Percentiles rank a stretch among this genome's conserved stretches.
These are phyloP conservation scores for Poa annua DNA, from an alignment of 176 grass and related monocot genomes.

Conservation along the genomic window DNA sequence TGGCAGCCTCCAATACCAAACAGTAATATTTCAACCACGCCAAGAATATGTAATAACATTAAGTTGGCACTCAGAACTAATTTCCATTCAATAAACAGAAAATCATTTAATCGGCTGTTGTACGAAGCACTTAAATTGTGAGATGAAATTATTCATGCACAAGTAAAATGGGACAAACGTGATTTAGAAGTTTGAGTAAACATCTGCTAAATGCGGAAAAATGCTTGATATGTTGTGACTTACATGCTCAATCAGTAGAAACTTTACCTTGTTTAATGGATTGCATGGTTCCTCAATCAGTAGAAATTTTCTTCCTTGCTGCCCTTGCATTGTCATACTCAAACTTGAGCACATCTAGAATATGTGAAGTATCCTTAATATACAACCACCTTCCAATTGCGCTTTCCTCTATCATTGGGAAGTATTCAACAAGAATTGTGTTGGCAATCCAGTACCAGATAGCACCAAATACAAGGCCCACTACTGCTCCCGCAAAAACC, in stretches of 20 bases:
- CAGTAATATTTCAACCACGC: background rate
- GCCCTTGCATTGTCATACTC: slow-evolving; percentile 98
- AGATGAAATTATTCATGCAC: background rate
- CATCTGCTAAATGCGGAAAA: slow-evolving; percentile 10
- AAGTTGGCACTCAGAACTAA: slow-evolving; percentile 1
- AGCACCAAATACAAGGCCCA: slow-evolving; percentile 81
- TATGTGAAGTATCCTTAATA: slow-evolving; percentile 95
- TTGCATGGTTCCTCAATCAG: slow-evolving; percentile 58
- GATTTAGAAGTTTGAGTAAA: background rate
- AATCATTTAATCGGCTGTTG: slow-evolving; percentile 25
- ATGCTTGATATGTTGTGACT: slow-evolving; percentile 28
- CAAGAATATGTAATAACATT: slow-evolving; percentile 27
- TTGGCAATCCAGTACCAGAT: slow-evolving; percentile 95
- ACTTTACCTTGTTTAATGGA: slow-evolving; percentile 43
- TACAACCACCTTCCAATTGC: slow-evolving; percentile 75
- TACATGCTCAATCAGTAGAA: slow-evolving; percentile 77
- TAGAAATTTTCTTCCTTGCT: slow-evolving; percentile 84
- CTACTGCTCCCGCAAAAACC: slow-evolving; percentile 77
- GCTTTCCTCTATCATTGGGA: slow-evolving; percentile 92
- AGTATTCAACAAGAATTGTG: slow-evolving; percentile 71
- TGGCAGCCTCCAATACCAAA: background rate
- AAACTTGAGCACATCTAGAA: slow-evolving; percentile 88
- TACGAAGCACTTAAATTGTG: background rate
- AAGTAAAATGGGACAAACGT: slow-evolving; percentile 1
- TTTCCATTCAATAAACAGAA: slow-evolving; percentile 16